Evolutionary conservation across 345 rosid species (phyloP).

Genomic region (Eucalyptus marginata): DNA sequence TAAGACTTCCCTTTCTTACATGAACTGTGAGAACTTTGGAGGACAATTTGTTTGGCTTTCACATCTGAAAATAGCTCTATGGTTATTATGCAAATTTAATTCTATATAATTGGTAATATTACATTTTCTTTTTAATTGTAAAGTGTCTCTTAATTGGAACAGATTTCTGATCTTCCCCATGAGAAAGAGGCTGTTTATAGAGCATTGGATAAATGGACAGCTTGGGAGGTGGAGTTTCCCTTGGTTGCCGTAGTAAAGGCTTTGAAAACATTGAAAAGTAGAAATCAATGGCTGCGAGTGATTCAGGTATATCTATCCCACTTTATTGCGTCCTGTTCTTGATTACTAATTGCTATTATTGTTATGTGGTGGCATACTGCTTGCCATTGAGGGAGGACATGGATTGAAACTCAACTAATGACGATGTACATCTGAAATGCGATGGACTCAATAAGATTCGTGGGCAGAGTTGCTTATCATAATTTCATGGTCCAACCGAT

Average conservation of each 20-base stretch:
- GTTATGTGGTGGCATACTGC: background rate
- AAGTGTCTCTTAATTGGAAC: background rate
- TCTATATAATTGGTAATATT: background rate
- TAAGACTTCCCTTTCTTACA: background rate
- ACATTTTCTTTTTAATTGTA: background rate
- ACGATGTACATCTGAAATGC: background rate
- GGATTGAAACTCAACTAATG: background rate
- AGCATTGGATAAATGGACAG: slow-evolving; percentile 75
- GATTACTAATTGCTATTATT: background rate
- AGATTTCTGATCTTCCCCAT: slow-evolving; percentile 73
- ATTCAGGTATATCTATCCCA: slow-evolving; percentile 51
- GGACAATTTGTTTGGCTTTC: background rate
- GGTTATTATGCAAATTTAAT: background rate
- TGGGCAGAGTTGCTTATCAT: background rate
- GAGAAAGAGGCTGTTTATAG: slow-evolving; percentile 80
- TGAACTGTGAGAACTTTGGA: background rate
- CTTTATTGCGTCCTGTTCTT: background rate
- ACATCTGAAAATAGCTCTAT: background rate
- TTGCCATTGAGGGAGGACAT: background rate
- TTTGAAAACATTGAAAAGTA: slow-evolving; percentile 44
- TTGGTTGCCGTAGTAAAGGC: slow-evolving; percentile 68
- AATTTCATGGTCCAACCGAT: background rate
- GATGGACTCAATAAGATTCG: background rate
- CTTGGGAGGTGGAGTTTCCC: slow-evolving; percentile 90
- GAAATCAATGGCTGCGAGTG: slow-evolving; percentile 66